These are phyloP conservation scores for Leptomonas seymouri DNA, from an alignment of 208 protist species.

Conservation along the genomic window DNA sequence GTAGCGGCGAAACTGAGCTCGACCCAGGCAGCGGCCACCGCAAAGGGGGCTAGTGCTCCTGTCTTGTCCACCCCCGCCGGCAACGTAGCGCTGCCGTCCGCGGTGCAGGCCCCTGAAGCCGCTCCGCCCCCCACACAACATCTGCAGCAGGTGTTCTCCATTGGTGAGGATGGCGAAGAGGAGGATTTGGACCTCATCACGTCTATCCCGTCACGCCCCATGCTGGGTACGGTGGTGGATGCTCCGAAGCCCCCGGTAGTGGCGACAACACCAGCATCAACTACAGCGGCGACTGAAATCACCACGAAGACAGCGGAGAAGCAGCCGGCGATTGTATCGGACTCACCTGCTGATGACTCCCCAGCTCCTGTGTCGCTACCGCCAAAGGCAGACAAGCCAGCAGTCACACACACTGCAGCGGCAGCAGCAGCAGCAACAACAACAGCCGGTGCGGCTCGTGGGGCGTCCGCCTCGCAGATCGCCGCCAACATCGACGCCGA, in stretches of 20 bases:
- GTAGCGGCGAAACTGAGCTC: constrained; percentile 5
- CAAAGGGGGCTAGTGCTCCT: not conserved
- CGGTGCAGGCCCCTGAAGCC: not conserved
- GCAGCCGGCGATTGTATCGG: not conserved
- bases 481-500: constrained; percentile 58
- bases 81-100: not conserved
- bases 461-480: constrained; percentile 19
- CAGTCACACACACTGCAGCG: no score
- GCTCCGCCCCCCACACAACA: constrained; percentile 1
- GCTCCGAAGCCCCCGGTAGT: not conserved
- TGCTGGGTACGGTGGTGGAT: constrained; percentile 24
- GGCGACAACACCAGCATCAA: not conserved
- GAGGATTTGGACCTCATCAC: constrained; percentile 84
- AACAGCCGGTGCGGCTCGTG: not conserved
- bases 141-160: constrained; percentile 46
- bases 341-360: not conserved
- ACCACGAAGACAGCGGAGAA: not conserved
- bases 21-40: not conserved
- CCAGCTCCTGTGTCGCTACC: not conserved
- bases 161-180: constrained; percentile 56
- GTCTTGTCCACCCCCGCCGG: not conserved
- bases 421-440: constrained; percentile 1
- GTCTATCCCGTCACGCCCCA: constrained; percentile 32
- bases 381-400: constrained; percentile 3
- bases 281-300: not conserved